A percentile compares a stretch with the other conserved stretches of the same genome.
Evolutionary conservation across 2,329 filamentous ascomycete genomes (phyloP).

Genomic region (Zopfia rhizophila): DNA sequence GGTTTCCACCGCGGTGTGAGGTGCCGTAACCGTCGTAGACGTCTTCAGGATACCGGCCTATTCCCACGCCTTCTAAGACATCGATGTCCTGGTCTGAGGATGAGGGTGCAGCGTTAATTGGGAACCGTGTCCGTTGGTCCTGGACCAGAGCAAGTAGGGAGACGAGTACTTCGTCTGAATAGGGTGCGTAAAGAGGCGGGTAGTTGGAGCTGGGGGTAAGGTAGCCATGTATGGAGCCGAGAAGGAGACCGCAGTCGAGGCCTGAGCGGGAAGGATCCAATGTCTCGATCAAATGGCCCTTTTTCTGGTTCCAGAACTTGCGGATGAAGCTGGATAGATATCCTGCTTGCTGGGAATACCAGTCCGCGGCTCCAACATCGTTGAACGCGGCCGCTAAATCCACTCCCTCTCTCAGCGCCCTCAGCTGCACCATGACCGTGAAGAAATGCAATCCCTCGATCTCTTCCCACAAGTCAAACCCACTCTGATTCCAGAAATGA

Average conservation of each 20-base stretch:
- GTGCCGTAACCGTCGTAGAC: constrained; percentile 52
- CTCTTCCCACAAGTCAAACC: constrained; percentile 60
- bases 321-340: constrained; percentile 44
- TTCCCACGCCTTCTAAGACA: constrained; percentile 42
- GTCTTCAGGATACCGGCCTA: constrained; percentile 58
- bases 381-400: constrained; percentile 45
- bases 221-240: constrained; percentile 51
- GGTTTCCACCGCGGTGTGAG: constrained; percentile 46
- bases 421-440: constrained; percentile 51
- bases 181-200: constrained; percentile 41
- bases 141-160: constrained; percentile 46
- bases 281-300: constrained; percentile 50
- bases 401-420: constrained; percentile 49
- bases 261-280: constrained; percentile 45
- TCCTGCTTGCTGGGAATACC: constrained; percentile 51
- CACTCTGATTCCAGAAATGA: constrained; percentile 53
- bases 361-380: constrained; percentile 50
- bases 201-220: constrained; percentile 30
- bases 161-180: constrained; percentile 52
- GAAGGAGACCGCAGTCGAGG: constrained; percentile 51
- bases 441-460: constrained; percentile 56
- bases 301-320: constrained; percentile 51
- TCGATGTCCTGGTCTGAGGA: constrained; percentile 16
- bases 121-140: constrained; percentile 50
- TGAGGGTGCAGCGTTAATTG: constrained; percentile 47